Conservation (phyloP, 768 basidiomycete genomes). For the Dioszegia crocea region DNA sequence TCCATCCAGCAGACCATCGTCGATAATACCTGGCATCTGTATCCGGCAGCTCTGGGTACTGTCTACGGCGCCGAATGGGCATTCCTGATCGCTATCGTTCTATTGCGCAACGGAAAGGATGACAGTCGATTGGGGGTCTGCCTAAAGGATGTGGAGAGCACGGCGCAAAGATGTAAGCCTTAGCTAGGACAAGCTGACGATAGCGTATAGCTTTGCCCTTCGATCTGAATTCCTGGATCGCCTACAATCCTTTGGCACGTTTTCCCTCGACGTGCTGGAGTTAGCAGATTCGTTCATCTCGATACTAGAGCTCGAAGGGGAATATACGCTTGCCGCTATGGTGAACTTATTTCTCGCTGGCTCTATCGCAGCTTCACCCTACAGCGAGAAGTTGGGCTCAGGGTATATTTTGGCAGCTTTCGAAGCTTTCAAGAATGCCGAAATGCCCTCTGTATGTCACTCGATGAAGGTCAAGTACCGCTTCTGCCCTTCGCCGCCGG, state of each 20-base stretch:
- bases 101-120: not conserved
- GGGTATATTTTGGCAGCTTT: constrained; percentile 2
- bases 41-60: not conserved
- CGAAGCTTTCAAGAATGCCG: not conserved
- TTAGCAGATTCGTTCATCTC: constrained; percentile 10
- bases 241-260: not conserved
- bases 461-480: not conserved
- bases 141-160: not conserved
- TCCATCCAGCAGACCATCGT: constrained; percentile 3
- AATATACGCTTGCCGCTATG: constrained; percentile 12
- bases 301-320: not conserved
- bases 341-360: not conserved
- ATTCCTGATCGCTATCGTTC: constrained; percentile 13
- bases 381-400: not conserved
- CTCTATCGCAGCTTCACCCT: not conserved
- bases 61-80: constrained; percentile 18
- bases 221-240: constrained; percentile 3
- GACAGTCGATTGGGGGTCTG: not conserved
- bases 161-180: not conserved
- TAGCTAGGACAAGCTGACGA: not conserved
- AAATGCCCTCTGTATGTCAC: not conserved
- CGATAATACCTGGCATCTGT: not conserved
- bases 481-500: not conserved
- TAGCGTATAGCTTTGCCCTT: not conserved
- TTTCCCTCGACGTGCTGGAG: not conserved